phyloP scores from a whole-genome alignment of 2,329 filamentous ascomycete species.

The Exophiala lecanii-corni region DNA sequence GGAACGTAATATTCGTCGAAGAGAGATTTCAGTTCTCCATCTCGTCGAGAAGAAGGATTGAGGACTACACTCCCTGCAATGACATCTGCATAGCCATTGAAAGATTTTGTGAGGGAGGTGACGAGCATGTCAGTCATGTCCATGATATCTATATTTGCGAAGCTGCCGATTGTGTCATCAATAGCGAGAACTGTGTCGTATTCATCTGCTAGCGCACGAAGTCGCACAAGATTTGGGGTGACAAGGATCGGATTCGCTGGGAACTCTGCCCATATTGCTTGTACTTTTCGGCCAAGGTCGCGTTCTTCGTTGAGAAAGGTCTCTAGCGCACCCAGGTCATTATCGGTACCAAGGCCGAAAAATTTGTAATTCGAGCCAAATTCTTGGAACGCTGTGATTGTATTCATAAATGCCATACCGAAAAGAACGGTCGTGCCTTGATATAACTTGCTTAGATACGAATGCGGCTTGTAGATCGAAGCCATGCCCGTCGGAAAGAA shows the following conservation, averaged over 20 bases:
- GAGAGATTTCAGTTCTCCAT: constrained; percentile 34
- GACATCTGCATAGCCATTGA: constrained; percentile 54
- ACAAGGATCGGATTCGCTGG: constrained; percentile 45
- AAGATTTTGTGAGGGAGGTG: constrained; percentile 55
- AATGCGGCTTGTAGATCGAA: constrained; percentile 44
- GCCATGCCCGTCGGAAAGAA: constrained; percentile 55
- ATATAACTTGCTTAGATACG: constrained; percentile 34
- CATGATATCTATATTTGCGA: constrained; percentile 44
- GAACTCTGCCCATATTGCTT: constrained; percentile 42
- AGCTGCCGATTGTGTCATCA: constrained; percentile 37
- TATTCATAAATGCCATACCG: constrained; percentile 51
- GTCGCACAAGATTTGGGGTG: constrained; percentile 38
- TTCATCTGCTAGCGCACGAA: constrained; percentile 39
- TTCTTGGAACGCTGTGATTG: constrained; percentile 47
- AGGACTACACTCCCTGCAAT: constrained; percentile 51
- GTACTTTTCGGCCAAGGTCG: constrained; percentile 35
- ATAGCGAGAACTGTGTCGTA: constrained; percentile 32
- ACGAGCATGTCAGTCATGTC: constrained; percentile 46
- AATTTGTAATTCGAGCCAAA: constrained; percentile 41
- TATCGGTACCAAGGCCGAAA: constrained; percentile 41
- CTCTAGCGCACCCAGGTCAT: constrained; percentile 49
- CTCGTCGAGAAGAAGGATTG: constrained; percentile 44
- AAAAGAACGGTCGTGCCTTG: constrained; percentile 41
- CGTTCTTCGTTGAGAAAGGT: constrained; percentile 43
- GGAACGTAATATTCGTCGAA: constrained; percentile 22